Percentiles rank a stretch among this genome's conserved stretches.
Conservation (phyloP, 2,329 filamentous ascomycete species). For the Xylaria sp. region DNA sequence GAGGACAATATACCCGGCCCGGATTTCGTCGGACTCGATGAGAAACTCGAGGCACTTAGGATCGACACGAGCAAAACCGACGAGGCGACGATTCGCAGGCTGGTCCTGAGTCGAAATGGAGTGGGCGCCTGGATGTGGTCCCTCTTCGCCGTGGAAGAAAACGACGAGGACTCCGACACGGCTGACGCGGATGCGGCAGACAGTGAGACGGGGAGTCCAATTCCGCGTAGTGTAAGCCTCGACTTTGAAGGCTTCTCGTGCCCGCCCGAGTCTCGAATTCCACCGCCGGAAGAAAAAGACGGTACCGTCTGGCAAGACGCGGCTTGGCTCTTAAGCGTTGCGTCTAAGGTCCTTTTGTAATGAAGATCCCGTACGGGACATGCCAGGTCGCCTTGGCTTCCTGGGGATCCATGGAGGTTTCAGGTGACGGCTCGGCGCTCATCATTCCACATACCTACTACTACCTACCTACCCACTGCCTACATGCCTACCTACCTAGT, state of each 20-base stretch:
- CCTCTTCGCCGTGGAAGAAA: constrained; percentile 58
- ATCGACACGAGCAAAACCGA: constrained; percentile 49
- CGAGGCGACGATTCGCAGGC: constrained; percentile 52
- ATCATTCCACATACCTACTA: background rate
- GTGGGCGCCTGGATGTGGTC: constrained; percentile 59
- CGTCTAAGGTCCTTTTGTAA: constrained; percentile 56
- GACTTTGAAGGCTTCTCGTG: constrained; percentile 38
- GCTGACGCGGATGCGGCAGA: constrained; percentile 36
- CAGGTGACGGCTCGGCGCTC: background rate
- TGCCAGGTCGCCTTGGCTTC: background rate
- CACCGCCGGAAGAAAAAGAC: constrained; percentile 47
- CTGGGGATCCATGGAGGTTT: background rate
- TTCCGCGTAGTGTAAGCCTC: constrained; percentile 37
- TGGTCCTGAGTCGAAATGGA: constrained; percentile 49
- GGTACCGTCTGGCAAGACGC: constrained; percentile 60
- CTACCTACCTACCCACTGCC: too few relatives aligned
- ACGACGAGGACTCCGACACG: constrained; percentile 46
- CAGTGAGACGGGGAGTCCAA: constrained; percentile 34
- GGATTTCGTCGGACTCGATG: constrained; percentile 59
- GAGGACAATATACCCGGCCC: constrained; percentile 43
- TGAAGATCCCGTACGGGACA: constrained; percentile 29
- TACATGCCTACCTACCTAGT: background rate
- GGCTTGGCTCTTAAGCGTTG: constrained; percentile 62
- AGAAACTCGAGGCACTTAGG: constrained; percentile 52
- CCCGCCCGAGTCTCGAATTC: constrained; percentile 41